These are phyloP conservation scores for Fusarium multiceps DNA, from an alignment of 2,329 filamentous ascomycete genomes.

Conservation along the genomic window DNA sequence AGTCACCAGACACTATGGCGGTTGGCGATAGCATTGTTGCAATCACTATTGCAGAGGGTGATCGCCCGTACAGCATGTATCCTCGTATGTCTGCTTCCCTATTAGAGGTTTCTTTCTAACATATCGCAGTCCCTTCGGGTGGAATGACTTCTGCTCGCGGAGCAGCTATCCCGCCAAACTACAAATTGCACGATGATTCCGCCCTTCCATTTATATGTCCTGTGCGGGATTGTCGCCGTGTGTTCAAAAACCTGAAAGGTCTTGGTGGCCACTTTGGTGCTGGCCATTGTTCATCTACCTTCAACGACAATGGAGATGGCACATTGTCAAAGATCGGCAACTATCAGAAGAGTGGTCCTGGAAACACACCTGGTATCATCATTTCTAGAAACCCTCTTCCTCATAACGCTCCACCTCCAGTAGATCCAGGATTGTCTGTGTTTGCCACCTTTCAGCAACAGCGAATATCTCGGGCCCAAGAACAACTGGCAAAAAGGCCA, in stretches of 20 bases:
- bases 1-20: neutral
- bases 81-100: slow-evolving; percentile 14
- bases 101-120: slow-evolving; percentile 3
- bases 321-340: slow-evolving; percentile 49
- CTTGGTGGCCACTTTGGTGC: slow-evolving; percentile 46
- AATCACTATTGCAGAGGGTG: slow-evolving; percentile 33
- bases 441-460: slow-evolving; percentile 13
- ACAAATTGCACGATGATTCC: slow-evolving; percentile 44
- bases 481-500: slow-evolving; percentile 4
- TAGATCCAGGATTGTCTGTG: slow-evolving; percentile 25
- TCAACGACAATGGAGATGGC: slow-evolving; percentile 57
- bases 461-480: neutral
- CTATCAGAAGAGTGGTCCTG: slow-evolving; percentile 39
- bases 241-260: slow-evolving; percentile 41
- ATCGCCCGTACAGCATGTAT: slow-evolving; percentile 31
- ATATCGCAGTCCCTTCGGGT: slow-evolving; percentile 21
- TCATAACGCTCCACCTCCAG: slow-evolving; percentile 35
- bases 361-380: slow-evolving; percentile 45
- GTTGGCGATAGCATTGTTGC: slow-evolving; percentile 16
- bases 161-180: slow-evolving; percentile 49
- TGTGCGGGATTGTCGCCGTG: slow-evolving; percentile 51
- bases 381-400: slow-evolving; percentile 45
- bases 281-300: slow-evolving; percentile 41
- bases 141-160: slow-evolving; percentile 38
- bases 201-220: slow-evolving; percentile 51